A percentile compares a stretch with the other conserved stretches of the same genome.
Evolutionary conservation across 306 rosid genomes (phyloP).

Genomic region (Vicia sativa): DNA sequence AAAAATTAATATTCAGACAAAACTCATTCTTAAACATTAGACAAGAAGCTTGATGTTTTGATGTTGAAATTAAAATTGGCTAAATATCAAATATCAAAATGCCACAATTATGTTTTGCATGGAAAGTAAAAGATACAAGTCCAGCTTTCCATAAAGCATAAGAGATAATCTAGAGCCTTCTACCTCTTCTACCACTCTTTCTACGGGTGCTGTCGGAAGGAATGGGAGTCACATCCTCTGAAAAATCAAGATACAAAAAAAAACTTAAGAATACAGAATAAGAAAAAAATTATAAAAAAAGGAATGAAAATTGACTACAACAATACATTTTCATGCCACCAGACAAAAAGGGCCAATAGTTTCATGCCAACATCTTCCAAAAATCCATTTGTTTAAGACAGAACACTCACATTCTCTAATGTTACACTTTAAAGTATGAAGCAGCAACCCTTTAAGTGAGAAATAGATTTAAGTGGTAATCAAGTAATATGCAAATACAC

Average conservation of each 20-base stretch:
- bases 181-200: slow-evolving; percentile 93
- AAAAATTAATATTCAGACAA: slow-evolving; percentile 1
- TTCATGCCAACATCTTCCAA: neutral
- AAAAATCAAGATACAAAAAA: slow-evolving; percentile 4
- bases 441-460: no score
- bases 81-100: slow-evolving; percentile 33
- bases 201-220: slow-evolving; percentile 92
- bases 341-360: neutral
- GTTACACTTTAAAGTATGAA: no score
- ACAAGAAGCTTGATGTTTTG: slow-evolving; percentile 27
- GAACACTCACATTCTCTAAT: no score
- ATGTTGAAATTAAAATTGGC: slow-evolving; percentile 38
- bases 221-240: slow-evolving; percentile 96
- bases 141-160: slow-evolving; percentile 16
- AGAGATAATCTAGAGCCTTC: slow-evolving; percentile 59
- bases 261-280: neutral
- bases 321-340: neutral
- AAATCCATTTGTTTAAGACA: no score
- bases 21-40: slow-evolving; percentile 22
- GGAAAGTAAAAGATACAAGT: slow-evolving; percentile 23
- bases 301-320: neutral
- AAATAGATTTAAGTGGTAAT: neutral
- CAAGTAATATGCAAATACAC: neutral
- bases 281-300: neutral
- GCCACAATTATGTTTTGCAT: slow-evolving; percentile 30